These are phyloP conservation scores for Cylindrodendrum hubeiense DNA, from an alignment of 2,329 filamentous ascomycete species.

Conservation along the genomic window DNA sequence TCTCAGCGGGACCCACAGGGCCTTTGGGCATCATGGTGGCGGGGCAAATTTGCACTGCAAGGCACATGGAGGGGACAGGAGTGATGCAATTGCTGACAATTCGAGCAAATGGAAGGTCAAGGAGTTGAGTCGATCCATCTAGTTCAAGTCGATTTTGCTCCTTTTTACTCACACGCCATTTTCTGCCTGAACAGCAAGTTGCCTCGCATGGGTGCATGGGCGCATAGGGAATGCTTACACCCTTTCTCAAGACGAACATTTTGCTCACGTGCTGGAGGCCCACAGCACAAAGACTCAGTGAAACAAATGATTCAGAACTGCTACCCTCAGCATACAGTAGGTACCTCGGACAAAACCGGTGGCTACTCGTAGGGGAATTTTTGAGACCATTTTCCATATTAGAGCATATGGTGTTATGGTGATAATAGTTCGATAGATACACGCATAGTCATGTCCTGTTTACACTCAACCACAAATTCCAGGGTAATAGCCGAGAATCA, in stretches of 20 bases:
- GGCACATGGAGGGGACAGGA: not conserved
- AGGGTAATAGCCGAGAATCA: not conserved
- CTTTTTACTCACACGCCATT: not conserved
- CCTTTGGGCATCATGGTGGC: constrained; percentile 27
- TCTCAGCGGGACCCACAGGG: constrained; percentile 41
- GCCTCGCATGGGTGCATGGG: not conserved
- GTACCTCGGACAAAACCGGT: not conserved
- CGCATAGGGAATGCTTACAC: not conserved
- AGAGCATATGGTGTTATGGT: not conserved
- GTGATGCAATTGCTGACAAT: not conserved
- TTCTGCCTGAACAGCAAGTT: not conserved
- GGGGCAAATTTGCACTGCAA: constrained; percentile 12
- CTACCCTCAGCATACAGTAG: not conserved
- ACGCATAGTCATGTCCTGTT: not conserved
- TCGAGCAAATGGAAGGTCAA: not conserved
- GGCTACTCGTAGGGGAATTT: not conserved
- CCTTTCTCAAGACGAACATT: not conserved
- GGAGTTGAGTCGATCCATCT: not conserved
- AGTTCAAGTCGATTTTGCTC: not conserved
- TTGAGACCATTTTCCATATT: not conserved
- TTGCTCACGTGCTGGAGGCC: not conserved
- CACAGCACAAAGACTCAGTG: not conserved
- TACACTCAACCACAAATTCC: not conserved
- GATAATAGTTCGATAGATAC: not conserved
- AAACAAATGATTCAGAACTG: not conserved